Base-by-base conservation (phyloP, 2,329 filamentous ascomycete genomes). In the Hortaea sp. region DNA sequence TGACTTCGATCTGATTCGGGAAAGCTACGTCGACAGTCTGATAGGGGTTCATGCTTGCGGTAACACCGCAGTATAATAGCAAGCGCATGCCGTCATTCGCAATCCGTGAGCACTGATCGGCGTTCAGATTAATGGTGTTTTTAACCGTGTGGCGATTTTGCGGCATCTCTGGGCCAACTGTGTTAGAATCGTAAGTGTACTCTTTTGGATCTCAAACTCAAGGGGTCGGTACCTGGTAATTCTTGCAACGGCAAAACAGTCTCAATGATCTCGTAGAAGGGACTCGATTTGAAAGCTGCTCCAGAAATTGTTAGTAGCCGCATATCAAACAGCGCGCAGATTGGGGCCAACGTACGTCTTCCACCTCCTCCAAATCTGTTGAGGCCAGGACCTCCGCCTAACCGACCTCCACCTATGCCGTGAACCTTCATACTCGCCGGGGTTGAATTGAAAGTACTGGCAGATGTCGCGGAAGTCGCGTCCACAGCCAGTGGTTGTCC, bases 1-100 rank as follows among this genome's bases (percentile, higher is more conserved):
- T 90, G 47, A 98, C 76, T 63, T 98, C 92, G 30, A 92, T 85
- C 67, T 95, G 88, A 57, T 90, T 81, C 1, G 92, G 92, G 54
- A 98, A 98, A 0, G 86, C 72, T 45, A 98, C 81, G 51, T 97
- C 88, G 43, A 69, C 69, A 32, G 70, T 67, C 12, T 66, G 63
- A 51, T 86, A 85, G 2, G 71, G 64, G 11, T 76, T 78, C 10
- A 74, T 66, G 11, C 73, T 73, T 12, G 51, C 44, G 28, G 62
- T 41, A 1, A 73, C 71, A 3, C 86, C 81, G 58, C 88, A 94
- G 61, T 94, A 95, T 4, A 95, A 74, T 77, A 95, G 83, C 38
- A 95, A 74, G 42, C 81, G 78, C 57, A 84, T 74, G n/a, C 74
- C 70, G 50, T 90, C 80, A 6, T 65, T 63, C 28, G 75, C 67